A percentile compares a stretch with the other conserved stretches of the same genome.
Conservation (phyloP, 768 basidiomycete species). For the Pleurotus tuoliensis region DNA sequence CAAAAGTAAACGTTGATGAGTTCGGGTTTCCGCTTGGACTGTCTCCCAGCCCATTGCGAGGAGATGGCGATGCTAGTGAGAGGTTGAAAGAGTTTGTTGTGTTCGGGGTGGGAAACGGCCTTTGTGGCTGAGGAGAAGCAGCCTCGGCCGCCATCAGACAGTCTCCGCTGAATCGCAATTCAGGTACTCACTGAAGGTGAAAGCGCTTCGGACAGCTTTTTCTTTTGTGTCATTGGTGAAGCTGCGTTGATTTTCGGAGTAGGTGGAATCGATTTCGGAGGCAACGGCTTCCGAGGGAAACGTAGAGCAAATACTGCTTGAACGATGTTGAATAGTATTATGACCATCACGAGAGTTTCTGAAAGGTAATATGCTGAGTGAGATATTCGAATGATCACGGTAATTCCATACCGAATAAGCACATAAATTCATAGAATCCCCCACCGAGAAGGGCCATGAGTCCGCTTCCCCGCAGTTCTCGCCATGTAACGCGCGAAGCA, state of each 20-base stretch:
- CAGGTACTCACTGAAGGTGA: background rate
- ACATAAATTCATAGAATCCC: background rate
- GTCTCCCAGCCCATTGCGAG: background rate
- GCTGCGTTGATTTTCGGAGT: background rate
- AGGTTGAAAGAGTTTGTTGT: background rate
- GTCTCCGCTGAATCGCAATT: background rate
- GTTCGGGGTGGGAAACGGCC: background rate
- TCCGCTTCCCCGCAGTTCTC: background rate
- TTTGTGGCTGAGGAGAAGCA: slow-evolving; percentile 1
- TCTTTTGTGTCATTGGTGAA: background rate
- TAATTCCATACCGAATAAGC: background rate
- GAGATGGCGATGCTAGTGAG: slow-evolving; percentile 1
- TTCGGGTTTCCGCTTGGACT: background rate
- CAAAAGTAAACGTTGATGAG: background rate
- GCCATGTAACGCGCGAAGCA: background rate
- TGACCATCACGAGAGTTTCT: background rate
- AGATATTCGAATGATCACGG: no score
- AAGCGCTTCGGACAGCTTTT: background rate
- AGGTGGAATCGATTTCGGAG: background rate
- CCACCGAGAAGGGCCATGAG: background rate
- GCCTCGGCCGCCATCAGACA: background rate
- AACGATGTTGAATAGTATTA: background rate
- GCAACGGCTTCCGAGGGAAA: background rate
- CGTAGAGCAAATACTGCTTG: slow-evolving; percentile 1
- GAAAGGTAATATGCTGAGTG: background rate